Evolutionary conservation across 495 filamentous ascomycete genomes (phyloP), one percentile per base, ranked within the genome.

Genomic region (Terfezia claveryi): DNA sequence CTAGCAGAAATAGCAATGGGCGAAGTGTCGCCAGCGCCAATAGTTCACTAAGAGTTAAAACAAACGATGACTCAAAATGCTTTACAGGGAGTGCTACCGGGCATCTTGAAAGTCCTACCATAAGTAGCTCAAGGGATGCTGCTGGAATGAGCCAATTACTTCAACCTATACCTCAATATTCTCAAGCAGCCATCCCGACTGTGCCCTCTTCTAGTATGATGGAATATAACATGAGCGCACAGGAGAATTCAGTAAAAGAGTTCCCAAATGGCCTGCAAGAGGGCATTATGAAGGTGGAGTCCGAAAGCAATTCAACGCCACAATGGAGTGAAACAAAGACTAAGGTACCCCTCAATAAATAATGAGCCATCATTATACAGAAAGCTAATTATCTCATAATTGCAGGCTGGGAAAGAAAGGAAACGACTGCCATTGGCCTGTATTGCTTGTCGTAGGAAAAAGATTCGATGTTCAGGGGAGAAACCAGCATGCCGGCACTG

Each of bases 401-500:
- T 23, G 27, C 37, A 65, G 70, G 91, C 91, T 14, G 91, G 91
- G 0, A 98, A 98, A 68, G 88, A 95, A 65, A 78, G 91, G 54
- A 95, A 95, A 68, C 78, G 91, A 23, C 68, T 98, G 49, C 91
- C 91, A 20, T 71, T 98, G 61, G 91, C 91, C 27, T 98, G 91
- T 66, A 95, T 98, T 62, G 89, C 88, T 9, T 98, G 91, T 64
- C 77, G 91, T 49, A 74, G 89, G 62, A 98, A 98, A 72, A 98
- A 98, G 72, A 95, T 98, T 58, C 83, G 89, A 51, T 98, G 91
- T 66, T 95, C 89, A 20, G 91, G 91, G 53, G 91, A 96, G 70
- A 95, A 94, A 68, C 91, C 91, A 11, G 85, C 88, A 1, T 98
- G 91, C 71, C 94, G 92, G 65, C 91, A 98, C 71, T 98, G 91